Evolutionary conservation across 805 yeast genomes (phyloP).

Genomic region (Candida ipomoeae): DNA sequence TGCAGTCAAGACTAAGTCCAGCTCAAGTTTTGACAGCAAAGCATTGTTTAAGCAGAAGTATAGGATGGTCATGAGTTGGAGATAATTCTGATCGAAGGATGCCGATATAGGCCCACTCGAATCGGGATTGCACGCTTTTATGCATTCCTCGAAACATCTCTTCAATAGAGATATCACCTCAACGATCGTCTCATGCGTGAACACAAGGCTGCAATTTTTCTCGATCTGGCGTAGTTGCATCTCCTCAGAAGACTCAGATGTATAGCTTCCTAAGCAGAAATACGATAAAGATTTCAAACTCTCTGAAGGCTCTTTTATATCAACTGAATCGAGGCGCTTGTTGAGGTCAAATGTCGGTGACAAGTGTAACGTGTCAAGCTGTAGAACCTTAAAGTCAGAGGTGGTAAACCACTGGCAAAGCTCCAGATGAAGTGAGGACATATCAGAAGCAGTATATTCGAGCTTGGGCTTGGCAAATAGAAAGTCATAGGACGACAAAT

Average conservation of each 20-base stretch:
- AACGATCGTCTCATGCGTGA: conserved; percentile 14
- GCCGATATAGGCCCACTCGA: neutral
- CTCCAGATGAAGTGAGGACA: conserved; percentile 25
- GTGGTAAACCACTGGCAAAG: conserved; percentile 38
- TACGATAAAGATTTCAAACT: conserved; percentile 8
- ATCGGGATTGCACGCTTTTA: neutral
- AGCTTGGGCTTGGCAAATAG: conserved; percentile 30
- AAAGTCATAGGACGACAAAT: conserved; percentile 20
- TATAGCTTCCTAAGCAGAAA: conserved; percentile 13
- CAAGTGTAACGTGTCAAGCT: neutral
- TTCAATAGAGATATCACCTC: conserved; percentile 11
- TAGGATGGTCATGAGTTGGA: conserved; percentile 30
- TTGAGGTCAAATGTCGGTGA: neutral
- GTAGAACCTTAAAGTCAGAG: conserved; percentile 24
- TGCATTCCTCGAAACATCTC: conserved; percentile 6
- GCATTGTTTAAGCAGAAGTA: conserved; percentile 31
- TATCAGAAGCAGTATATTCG: conserved; percentile 28
- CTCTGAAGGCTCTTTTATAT: neutral
- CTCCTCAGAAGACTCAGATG: neutral
- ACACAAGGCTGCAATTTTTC: conserved; percentile 17
- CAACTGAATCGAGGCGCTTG: neutral
- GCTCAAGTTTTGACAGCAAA: conserved; percentile 7
- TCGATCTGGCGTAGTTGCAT: conserved; percentile 11
- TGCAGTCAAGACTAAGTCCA: neutral
- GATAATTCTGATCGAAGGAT: conserved; percentile 16